Evolutionary conservation across 257 asterid genomes (phyloP), one percentile per base, ranked within the genome.

Genomic region (Ballota nigra): DNA sequence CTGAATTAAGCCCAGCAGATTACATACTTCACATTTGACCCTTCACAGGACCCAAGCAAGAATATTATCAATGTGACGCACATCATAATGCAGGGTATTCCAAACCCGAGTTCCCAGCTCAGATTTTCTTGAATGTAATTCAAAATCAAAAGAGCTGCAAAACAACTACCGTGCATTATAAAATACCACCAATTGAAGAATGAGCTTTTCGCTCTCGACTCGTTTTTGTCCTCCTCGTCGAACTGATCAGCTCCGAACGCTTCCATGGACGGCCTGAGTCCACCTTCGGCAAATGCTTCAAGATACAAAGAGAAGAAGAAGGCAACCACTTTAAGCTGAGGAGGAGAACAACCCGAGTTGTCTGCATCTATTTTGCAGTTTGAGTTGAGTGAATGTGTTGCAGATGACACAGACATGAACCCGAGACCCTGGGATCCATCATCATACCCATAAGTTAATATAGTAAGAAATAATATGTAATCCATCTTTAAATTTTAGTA

Each of bases 241-340:
- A 84, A 84, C 41, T 81, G 86, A 29, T 81, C 88, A 8, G 80
- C 88, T 5, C 86, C 86, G 40, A 84, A 84, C 8, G 86, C 88
- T 66, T 81, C 83, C 38, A 77, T 51, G 38, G 84, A 81, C 15
- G 88, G 86, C 28, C 38, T 69, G 55, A 69, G 74, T 62, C 84
- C 84, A 67, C 80, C 88, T 74, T 84, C 83, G 0, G 88, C 88
- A 2, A 79, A 40, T 24, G 84, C 81, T 1, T 74, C 60, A 4
- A 79, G 38, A 65, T 77, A 81, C 23, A 81, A 38, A 0, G 84
- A 79, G 53, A 65, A 47, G 82, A 81, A 81, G 70, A 81, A 76
- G 41, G 79, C 28, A 11, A 72, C 26, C n/a, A n/a, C n/a, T n/a
- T n/a, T n/a, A n/a, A n/a, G n/a, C n/a, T n/a, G n/a, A n/a, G n/a